Evolutionary conservation across 208 protist species (phyloP).

Genomic region (Acanthamoeba rhysodes): DNA sequence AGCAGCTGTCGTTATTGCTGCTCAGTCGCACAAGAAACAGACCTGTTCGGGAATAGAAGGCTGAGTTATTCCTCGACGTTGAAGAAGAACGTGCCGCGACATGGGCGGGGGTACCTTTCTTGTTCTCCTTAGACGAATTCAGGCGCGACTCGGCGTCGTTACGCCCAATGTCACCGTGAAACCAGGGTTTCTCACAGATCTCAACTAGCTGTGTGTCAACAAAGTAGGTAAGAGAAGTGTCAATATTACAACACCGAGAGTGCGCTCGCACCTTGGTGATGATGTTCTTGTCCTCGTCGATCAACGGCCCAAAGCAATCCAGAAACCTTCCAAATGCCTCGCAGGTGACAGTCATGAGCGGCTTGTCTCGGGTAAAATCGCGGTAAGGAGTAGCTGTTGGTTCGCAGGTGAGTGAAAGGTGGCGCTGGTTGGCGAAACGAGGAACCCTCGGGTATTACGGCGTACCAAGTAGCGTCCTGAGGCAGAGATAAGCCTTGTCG

Average conservation of each 20-base stretch:
- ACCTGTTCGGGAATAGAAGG: slow-evolving; percentile 8
- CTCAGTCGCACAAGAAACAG: slow-evolving; percentile 34
- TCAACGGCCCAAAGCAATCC: slow-evolving; percentile 55
- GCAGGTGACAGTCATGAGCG: slow-evolving; percentile 39
- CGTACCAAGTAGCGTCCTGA: slow-evolving; percentile 44
- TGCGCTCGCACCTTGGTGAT: slow-evolving; percentile 10
- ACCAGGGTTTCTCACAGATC: slow-evolving; percentile 51
- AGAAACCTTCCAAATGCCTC: slow-evolving; percentile 64
- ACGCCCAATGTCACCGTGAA: slow-evolving; percentile 21
- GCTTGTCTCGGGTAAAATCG: slow-evolving; percentile 53
- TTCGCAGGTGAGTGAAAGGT: background rate
- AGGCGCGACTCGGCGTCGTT: slow-evolving; percentile 1
- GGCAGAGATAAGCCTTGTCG: slow-evolving; percentile 59
- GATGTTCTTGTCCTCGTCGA: slow-evolving; percentile 51
- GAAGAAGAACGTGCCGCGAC: background rate
- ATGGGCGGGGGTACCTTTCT: slow-evolving; percentile 12
- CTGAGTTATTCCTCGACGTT: background rate
- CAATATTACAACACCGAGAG: background rate
- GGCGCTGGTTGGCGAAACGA: background rate
- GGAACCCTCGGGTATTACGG: background rate
- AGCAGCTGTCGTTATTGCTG: slow-evolving; percentile 66
- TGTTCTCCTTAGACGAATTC: slow-evolving; percentile 15
- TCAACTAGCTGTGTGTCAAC: slow-evolving; percentile 1
- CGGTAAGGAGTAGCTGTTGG: slow-evolving; percentile 28
- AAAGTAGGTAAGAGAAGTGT: no score